Evolutionary conservation across 2,329 filamentous ascomycete species (phyloP), one percentile per base, ranked within the genome.

Genomic region (Colletotrichum truncatum): DNA sequence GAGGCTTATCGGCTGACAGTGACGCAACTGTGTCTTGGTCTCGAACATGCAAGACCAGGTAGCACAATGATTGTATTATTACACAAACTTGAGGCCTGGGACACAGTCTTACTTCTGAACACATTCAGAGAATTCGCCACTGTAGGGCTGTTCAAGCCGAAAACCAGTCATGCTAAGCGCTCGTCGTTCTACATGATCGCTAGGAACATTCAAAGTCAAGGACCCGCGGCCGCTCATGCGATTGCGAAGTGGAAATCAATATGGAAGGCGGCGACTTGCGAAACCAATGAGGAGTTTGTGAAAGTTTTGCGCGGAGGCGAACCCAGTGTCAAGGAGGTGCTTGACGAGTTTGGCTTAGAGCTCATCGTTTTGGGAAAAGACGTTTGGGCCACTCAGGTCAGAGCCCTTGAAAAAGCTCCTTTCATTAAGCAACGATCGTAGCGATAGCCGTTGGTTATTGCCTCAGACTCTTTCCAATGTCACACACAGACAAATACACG

Each of bases 111-210:
- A 0, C 46, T 82, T 0, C 43, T 88, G 9, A 69, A 76, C 12
- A 70, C 65, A 0, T 82, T 87, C 39, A 67, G 56, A 12, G 69
- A 72, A n/a, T 84, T 87, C 58, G 73, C n/a, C n/a, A 82, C 6
- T 39, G 70, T 9, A 45, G 70, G 0, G 69, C 67, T 86, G 0
- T 82, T 78, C 70, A 88, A 88, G 69, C 83, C 82, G 0, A 67
- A 7, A 2, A 70, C 7, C 1, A 68, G 63, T 3, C 82, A 87
- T 62, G 70, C 68, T 2, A 82, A 73, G 18, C 73, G 80, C 4
- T 83, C 80, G 0, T 86, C 84, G 0, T 88, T 87, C 67, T 88
- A 88, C 69, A 74, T 87, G 70, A 65, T 88, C 9, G 84, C 84
- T 2, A 78, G 71, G 1, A 68, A 80, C 3, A 73, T 88, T 0